Conservation (phyloP, 1,139 yeast species). For the Saccharomyces hybrid region DNA sequence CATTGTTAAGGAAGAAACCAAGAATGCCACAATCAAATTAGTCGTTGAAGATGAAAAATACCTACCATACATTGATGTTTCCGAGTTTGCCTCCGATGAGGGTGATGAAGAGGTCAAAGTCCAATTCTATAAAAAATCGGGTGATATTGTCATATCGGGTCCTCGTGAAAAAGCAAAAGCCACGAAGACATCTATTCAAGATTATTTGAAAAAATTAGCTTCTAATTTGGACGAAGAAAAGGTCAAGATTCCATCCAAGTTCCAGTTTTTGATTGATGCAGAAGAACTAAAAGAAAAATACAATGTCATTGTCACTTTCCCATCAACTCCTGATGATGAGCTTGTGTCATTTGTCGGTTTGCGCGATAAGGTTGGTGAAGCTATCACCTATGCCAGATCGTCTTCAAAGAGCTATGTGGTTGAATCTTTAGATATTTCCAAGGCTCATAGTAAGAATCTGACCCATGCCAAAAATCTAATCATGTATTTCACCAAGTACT, state of each 20-base stretch:
- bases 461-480: constrained; percentile 71
- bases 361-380: constrained; percentile 46
- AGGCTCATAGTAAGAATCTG: constrained; percentile 77
- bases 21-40: constrained; percentile 45
- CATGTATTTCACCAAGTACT: constrained; percentile 50
- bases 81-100: constrained; percentile 15
- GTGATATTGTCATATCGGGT: constrained; percentile 31
- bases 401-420: constrained; percentile 50
- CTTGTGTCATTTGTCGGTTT: constrained; percentile 63
- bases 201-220: constrained; percentile 41
- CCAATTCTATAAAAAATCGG: constrained; percentile 17
- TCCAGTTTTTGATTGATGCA: constrained; percentile 45
- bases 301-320: constrained; percentile 60
- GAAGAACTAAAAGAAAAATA: constrained; percentile 43
- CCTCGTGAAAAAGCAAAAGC: constrained; percentile 29
- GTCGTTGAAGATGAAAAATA: constrained; percentile 40
- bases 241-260: constrained; percentile 40
- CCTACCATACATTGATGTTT: constrained; percentile 45
- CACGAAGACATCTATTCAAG: constrained; percentile 36
- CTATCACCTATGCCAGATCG: constrained; percentile 50
- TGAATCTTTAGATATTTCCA: constrained; percentile 71
- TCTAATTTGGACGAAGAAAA: constrained; percentile 40
- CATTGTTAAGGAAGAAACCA: constrained; percentile 71
- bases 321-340: constrained; percentile 37
- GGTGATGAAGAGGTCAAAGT: constrained; percentile 18